Evolutionary conservation across 2,329 filamentous ascomycete species (phyloP), one percentile per base, ranked within the genome.

Genomic region (Pseudocercospora musae): DNA sequence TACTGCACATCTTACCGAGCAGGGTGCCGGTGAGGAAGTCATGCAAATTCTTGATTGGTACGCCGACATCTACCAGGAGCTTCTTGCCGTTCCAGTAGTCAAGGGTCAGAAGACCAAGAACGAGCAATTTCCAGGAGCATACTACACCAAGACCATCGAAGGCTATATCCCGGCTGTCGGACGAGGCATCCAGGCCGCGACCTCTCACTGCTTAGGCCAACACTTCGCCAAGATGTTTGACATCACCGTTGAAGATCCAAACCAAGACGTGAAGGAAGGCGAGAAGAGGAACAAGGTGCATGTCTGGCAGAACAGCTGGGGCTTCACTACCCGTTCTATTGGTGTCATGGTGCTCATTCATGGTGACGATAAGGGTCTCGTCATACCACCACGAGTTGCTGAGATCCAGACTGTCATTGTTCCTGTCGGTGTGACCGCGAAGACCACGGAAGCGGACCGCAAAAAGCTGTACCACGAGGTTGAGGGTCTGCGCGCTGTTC

Each of bases 191-290:
- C 95, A 99, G 80, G 95, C 93, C 68, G 95, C 88, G 58, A 99
- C 95, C 44, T 96, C 92, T 57, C 95, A 99, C 81, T 92, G 88
- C 67, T 84, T 99, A 8, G 95, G 95, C 58, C 95, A 99, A 80
- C 97, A 99, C 81, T 99, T 99, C 80, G 93, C 89, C 77, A 97
- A 96, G 80, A 99, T 99, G 93, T 99, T 98, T 76, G 90, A 95
- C 77, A 98, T 99, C 76, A 96, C 90, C 0, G 92, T 99, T 29
- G 94, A 99, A 78, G 93, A 99, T 74, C 95, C 95, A 23, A 82
- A 83, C 63, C 85, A 84, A 56, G 58, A 71, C 11, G 87, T 88
- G 73, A 81, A 84, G 52, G 77, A 75, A 27, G 87, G 85, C 54
- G 87, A 95, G 77, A 89, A 91, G 79, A 90, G 90, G 68, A 84